Base-by-base conservation (phyloP, 352 stramenopile species). In the Pythium coloratum region DNA sequence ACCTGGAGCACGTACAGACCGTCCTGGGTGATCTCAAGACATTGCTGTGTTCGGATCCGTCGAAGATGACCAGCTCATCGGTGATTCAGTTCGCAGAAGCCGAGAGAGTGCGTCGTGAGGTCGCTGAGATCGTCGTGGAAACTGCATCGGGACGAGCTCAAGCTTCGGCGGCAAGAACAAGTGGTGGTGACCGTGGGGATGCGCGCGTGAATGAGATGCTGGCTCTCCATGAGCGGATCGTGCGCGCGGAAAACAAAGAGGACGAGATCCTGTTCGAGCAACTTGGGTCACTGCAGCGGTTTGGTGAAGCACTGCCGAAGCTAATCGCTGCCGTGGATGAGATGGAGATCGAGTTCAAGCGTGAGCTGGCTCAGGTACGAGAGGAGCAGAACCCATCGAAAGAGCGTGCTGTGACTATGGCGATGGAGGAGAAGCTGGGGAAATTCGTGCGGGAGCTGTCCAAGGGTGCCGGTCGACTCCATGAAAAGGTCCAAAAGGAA, bases 331-430 rank as follows among this genome's bases (percentile, higher is more conserved):
- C 72, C 3, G 53, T 88, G 20, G 75, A 81, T 30, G 72, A 78
- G 1, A 55, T 90, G 8, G 78, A 90, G 20, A 30, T 36, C 0
- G 78, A 77, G 18, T 88, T 91, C 13, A 70, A 71, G 32, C 34
- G 32, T 3, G 76, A 91, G 57, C 18, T 89, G 6, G 50, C 67
- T 24, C 61, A 75, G 26, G 24, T 85, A 18, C 66, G 71, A 18
- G 76, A 91, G 36, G 80, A 90, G 62, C 75, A 89, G 55, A 90
- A 89, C 26, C 80, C 80, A 0, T 76, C 80, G 0, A 89, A 89
- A 50, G 78, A 86, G 42, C 74, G 71, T 10, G 61, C 59, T 7
- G 53, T 82, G 2, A 70, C 75, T 32, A 55, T 71, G 16, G 68
- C 86, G 51, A 86, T 86, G 68, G 71, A 81, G 47, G 46, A 73